Base-by-base conservation (phyloP, 108 stramenopile genomes). In the Cylindrotheca fusiformis region DNA sequence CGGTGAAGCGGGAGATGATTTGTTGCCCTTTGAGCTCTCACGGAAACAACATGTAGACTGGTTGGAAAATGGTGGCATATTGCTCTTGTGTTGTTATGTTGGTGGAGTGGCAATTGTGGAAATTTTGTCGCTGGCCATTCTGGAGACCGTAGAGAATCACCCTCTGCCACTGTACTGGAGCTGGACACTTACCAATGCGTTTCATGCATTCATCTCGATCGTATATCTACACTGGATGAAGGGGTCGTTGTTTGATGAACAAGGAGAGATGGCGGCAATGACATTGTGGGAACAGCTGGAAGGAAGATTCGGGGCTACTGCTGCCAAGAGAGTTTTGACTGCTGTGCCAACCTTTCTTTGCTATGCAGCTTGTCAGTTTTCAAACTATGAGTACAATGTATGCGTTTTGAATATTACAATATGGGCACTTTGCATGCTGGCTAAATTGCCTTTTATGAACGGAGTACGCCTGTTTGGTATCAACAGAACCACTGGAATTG, bases 401-500 rank as follows among this genome's bases (percentile, higher is more conserved):
- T 75, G 69, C 48, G 24, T 77, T 32, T 41, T 87, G n/a, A 99
- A 99, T 68, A 57, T 91, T 18, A 68, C 78, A 8, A 64, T 97
- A n/a, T 97, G 90, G 91, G 64, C 74, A 3, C 51, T 97, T n/a
- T 65, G 75, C 14, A 74, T 97, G 58, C 52, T 94, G 29, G 88
- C 92, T 52, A 99, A 99, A 65, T 55, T 95, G 53, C 94, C 93
- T 24, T 71, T 68, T 33, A 97, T 99, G 97, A 95, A 96, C 62
- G 90, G 95, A 19, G 98, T 99, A 25, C 84, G 98, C 46, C 77
- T 99, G 28, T 77, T 97, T 44, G 93, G 96, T 21, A 97, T 97
- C 74, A 99, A 99, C 70, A 77, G 84, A 63, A 99, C 98, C 14
- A 76, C 84, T 12, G 98, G 98, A 18, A 96, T 97, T 68, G 97